Percentiles rank a stretch among this genome's conserved stretches.
phyloP scores from a whole-genome alignment of 306 rosid species.

The Macrotyloma uniflorum region DNA sequence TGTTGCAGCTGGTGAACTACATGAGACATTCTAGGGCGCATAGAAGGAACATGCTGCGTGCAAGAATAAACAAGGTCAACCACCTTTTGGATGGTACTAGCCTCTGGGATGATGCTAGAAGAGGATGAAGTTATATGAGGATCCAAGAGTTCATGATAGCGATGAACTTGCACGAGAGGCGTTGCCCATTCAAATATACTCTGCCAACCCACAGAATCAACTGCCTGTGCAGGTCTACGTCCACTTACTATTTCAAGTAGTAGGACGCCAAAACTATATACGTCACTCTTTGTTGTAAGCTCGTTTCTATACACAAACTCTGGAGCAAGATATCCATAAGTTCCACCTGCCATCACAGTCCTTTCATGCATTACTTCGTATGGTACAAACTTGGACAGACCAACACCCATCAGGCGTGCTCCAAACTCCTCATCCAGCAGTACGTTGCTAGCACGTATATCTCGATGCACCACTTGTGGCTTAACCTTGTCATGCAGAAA shows the following conservation, averaged over 20 bases:
- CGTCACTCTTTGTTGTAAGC: slow-evolving; percentile 94
- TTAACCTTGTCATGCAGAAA: slow-evolving; percentile 98
- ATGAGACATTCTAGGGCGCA: slow-evolving; percentile 99
- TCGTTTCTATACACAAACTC: slow-evolving; percentile 92
- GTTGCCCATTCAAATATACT: slow-evolving; percentile 98
- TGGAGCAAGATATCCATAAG: slow-evolving; percentile 95
- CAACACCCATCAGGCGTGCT: slow-evolving; percentile 94
- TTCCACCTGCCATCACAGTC: slow-evolving; percentile 98
- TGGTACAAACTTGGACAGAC: slow-evolving; percentile 90
- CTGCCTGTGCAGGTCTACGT: slow-evolving; percentile 96
- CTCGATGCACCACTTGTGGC: slow-evolving; percentile 97
- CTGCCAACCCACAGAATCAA: slow-evolving; percentile 97
- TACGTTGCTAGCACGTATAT: slow-evolving; percentile 91
- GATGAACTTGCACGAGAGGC: slow-evolving; percentile 91
- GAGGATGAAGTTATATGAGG: slow-evolving; percentile 71
- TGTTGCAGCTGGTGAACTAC: slow-evolving; percentile 97
- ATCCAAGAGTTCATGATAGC: slow-evolving; percentile 90
- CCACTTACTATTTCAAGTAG: slow-evolving; percentile 93
- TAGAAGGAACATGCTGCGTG: slow-evolving; percentile 96
- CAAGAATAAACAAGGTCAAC: slow-evolving; percentile 98
- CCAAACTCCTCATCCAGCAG: slow-evolving; percentile 96
- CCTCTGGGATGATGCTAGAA: slow-evolving; percentile 73
- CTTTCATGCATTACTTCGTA: slow-evolving; percentile 95
- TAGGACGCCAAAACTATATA: slow-evolving; percentile 91
- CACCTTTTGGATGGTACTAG: slow-evolving; percentile 79